Conservation (phyloP, 345 rosid genomes). For the Eucalyptus decipiens region DNA sequence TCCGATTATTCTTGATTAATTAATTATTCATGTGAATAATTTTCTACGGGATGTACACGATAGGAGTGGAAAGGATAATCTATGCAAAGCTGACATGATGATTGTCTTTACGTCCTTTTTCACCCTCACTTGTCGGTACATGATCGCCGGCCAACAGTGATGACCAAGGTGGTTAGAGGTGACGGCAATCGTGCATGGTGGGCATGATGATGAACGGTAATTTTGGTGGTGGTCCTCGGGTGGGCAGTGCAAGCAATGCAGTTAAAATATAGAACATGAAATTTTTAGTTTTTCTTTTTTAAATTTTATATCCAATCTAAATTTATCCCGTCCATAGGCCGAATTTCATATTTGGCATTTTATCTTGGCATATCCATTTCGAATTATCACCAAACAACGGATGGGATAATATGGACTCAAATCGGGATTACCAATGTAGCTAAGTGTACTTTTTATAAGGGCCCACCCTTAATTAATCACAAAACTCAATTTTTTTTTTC, state of each 20-base stretch:
- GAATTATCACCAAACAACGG: fast-evolving
- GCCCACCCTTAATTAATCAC: not conserved
- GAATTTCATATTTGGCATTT: too few relatives aligned
- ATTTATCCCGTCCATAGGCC: fast-evolving
- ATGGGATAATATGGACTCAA: fast-evolving
- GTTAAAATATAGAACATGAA: too few relatives aligned
- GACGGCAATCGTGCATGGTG: not conserved
- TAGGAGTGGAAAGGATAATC: not conserved
- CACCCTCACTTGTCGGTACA: not conserved
- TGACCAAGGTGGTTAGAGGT: not conserved
- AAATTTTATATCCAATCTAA: too few relatives aligned
- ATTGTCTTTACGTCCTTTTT: too few relatives aligned
- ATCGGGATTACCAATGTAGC: not conserved
- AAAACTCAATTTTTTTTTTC: not conserved
- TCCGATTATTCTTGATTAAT: too few relatives aligned
- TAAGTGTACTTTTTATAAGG: not conserved
- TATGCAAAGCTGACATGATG: not conserved
- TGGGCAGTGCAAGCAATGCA: fast-evolving
- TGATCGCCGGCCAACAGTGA: fast-evolving
- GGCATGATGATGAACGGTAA: not conserved
- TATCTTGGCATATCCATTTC: too few relatives aligned
- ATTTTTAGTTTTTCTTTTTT: too few relatives aligned
- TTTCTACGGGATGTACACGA: not conserved
- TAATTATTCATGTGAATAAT: too few relatives aligned
- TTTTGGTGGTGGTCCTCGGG: not conserved